Evolutionary conservation across 768 basidiomycete genomes (phyloP), one percentile per base, ranked within the genome.

Genomic region (Russula sp.): DNA sequence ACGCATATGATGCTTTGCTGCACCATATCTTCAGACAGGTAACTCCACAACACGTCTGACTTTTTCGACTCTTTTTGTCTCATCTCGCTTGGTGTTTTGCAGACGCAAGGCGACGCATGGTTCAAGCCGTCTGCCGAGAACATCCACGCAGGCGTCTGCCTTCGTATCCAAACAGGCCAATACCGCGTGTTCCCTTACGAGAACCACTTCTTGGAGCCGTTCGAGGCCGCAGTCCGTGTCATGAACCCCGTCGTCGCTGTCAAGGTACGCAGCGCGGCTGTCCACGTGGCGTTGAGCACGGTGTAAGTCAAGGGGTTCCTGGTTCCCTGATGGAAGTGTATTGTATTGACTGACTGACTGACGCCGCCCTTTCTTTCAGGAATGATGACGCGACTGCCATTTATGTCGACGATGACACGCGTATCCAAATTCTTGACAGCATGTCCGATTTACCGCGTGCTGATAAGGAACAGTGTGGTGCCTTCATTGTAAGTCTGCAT

Each of bases 391-490:
- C 82, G 1, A 74, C 73, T 11, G 83, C 82, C 34, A 84, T 91
- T 66, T 86, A 86, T 69, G 81, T 95, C 65, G 89, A 92, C 75
- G 73, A 75, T 61, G 85, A 93, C 72, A 94, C 92, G 1, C 87
- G 91, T 7, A 94, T 95, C 58, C 93, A 95, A 75, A 85, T 95
- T 61, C 74, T 95, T 28, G 87, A 90, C 63, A 83, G 83, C 18
- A 84, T 94, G 69, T 70, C 72, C 58, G 80, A 83, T 62, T 77
- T 95, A 48, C 83, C 87, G 7, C 81, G 82, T 46, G 92, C 92
- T 8, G 90, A 94, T 72, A 94, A 94, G 77, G 92, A 94, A 72
- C 92, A 94, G 70, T 92, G 89, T 56, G 93, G 87, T 22, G 93
- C 93, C 14, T 95, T 95, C 73, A 81, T 93, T 59, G 90, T 88